Base-by-base conservation (phyloP, 2,329 filamentous ascomycete species). In the Aspergillus versicolor region DNA sequence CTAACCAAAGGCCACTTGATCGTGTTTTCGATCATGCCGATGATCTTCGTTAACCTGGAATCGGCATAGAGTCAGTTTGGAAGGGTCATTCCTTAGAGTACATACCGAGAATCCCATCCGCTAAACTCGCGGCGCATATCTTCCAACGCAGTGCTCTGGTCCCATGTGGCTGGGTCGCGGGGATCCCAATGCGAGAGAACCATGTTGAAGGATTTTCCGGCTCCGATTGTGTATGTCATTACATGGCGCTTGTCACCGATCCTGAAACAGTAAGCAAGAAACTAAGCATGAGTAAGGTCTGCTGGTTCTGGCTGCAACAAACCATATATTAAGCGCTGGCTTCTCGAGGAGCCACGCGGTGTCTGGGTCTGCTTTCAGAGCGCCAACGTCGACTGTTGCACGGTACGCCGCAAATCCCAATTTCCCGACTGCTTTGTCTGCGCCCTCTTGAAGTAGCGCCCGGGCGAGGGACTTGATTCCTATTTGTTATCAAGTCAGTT, bases 181-280 rank as follows among this genome's bases (percentile, higher is more conserved):
- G 64, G 48, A 58, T 80, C 78, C 8, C 66, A 67, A 59, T 80
- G 77, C 5, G 75, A 78, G 0, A 80, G 64, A 0, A 80, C 78
- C 73, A 80, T 75, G 59, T 80, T 80, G 65, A 79, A 80, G 0
- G 74, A 69, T 44, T 75, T 70, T 2, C 76, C 76, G 1, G 65
- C 67, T 1, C 75, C 69, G 9, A 81, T 81, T 0, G 77, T 61
- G 41, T 67, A 67, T 12, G 65, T 75, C 76, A 81, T 81, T 12
- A 78, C 76, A 56, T 81, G 78, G 1, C 75, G 62, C 6, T 59
- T 57, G 41, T 67, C 57, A 9, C 65, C 65, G 7, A 67, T 57
- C 63, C 65, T 67, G 41, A 27, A 6, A 27, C 5, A 6, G 2
- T 19, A 19, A 19, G 17, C 17, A 19, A 27, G 24, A 27, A 2